phyloP scores from a whole-genome alignment of 2,329 filamentous ascomycete species.

The Aspergillus pseudonomiae region DNA sequence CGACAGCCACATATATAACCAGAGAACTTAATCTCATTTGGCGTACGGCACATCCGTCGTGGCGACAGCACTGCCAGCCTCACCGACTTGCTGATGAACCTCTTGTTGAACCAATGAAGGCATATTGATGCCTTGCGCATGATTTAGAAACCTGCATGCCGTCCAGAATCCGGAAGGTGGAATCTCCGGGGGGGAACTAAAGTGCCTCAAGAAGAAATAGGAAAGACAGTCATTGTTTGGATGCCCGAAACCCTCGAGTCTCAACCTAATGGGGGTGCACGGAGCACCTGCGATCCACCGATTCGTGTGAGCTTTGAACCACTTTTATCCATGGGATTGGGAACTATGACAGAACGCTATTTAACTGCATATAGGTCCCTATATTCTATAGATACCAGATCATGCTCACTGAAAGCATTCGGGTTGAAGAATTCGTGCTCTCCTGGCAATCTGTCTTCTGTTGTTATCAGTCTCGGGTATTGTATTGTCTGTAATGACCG shows the following conservation, averaged over 20 bases:
- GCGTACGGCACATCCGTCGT: not conserved
- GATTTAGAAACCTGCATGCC: not conserved
- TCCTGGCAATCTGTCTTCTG: not conserved
- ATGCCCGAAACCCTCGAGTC: not conserved
- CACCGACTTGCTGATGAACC: not conserved
- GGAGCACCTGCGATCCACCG: not conserved
- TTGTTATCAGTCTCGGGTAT: not conserved
- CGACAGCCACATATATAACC: not conserved
- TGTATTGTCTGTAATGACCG: conserved; percentile 3
- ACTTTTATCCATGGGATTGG: not conserved
- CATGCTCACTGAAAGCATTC: not conserved
- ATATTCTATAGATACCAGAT: not conserved
- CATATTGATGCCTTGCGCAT: not conserved
- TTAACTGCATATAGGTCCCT: not conserved
- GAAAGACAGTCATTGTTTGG: not conserved
- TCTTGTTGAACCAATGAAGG: not conserved
- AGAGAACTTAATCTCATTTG: not conserved
- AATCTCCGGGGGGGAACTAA: not conserved
- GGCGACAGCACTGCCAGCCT: not conserved
- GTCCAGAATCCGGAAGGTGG: not conserved
- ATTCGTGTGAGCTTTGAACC: not conserved
- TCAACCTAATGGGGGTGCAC: not conserved
- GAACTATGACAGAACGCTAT: not conserved
- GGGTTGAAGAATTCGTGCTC: not conserved
- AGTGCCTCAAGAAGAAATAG: not conserved